A percentile compares a stretch with the other conserved stretches of the same genome.
Evolutionary conservation across 345 rosid species (phyloP).

Genomic region (Populus simonii): DNA sequence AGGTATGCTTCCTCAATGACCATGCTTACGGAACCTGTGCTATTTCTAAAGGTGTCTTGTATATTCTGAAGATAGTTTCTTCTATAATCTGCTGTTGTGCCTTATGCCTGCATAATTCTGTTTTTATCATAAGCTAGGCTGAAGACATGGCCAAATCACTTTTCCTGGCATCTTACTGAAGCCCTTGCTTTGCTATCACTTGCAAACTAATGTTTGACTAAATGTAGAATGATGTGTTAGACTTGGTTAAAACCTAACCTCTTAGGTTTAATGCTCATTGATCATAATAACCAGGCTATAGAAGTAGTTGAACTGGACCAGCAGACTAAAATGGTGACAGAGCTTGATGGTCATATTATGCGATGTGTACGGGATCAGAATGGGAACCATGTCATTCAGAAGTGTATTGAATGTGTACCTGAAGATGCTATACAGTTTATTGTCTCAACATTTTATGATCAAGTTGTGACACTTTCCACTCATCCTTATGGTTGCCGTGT

Average conservation of each 20-base stretch:
- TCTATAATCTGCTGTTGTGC: not conserved
- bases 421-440: conserved; percentile 81
- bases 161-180: not conserved
- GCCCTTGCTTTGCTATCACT: not conserved
- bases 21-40: not conserved
- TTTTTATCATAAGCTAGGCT: not conserved
- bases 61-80: not conserved
- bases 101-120: not conserved
- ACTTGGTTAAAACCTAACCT: not conserved
- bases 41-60: not conserved
- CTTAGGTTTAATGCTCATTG: not conserved
- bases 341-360: conserved; percentile 91
- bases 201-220: not conserved
- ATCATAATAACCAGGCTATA: conserved; percentile 56
- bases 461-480: conserved; percentile 75
- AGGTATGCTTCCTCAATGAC: conserved; percentile 41
- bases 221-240: not conserved
- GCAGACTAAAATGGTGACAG: conserved; percentile 79
- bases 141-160: not conserved
- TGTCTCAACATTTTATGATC: conserved; percentile 79
- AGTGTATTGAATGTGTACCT: conserved; percentile 93
- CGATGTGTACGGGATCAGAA: conserved; percentile 97
- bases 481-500: conserved; percentile 99
- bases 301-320: conserved; percentile 93
- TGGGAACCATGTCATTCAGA: conserved; percentile 96